phyloP scores from a whole-genome alignment of 176 grass and related monocot genomes.

The Saccharum spontaneum region DNA sequence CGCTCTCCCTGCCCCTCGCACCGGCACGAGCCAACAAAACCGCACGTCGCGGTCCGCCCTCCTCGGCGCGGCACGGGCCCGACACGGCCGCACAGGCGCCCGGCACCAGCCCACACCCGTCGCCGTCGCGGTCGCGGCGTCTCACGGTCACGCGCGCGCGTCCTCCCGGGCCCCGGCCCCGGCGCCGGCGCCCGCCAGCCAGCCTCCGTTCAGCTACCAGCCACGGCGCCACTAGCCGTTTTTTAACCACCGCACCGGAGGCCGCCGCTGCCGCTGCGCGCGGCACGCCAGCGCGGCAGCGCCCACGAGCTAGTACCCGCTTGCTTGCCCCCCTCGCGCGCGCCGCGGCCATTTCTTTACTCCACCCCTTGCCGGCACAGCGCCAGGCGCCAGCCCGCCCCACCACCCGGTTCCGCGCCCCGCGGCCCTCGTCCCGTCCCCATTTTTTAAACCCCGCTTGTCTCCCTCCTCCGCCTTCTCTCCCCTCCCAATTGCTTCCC shows the following conservation, averaged over 20 bases:
- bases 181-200: background rate
- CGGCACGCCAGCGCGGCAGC: constrained; percentile 14
- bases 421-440: background rate
- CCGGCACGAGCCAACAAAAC: background rate
- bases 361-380: background rate
- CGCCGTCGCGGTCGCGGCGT: background rate
- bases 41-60: background rate
- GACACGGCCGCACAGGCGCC: background rate
- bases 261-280: background rate
- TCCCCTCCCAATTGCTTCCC: background rate
- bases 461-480: constrained; percentile 29
- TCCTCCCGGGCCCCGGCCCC: background rate
- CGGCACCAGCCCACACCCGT: background rate
- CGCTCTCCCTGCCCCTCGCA: constrained; percentile 2
- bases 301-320: background rate
- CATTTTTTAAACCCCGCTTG: constrained; percentile 39
- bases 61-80: constrained; percentile 11
- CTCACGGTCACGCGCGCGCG: too few relatives aligned
- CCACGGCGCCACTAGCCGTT: background rate
- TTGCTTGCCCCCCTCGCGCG: background rate
- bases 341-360: constrained; percentile 11
- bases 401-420: constrained; percentile 20
- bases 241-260: background rate
- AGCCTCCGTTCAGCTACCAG: background rate
- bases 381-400: constrained; percentile 7